Conservation (phyloP, 805 yeast genomes). For the Barnettozyma vustinii region DNA sequence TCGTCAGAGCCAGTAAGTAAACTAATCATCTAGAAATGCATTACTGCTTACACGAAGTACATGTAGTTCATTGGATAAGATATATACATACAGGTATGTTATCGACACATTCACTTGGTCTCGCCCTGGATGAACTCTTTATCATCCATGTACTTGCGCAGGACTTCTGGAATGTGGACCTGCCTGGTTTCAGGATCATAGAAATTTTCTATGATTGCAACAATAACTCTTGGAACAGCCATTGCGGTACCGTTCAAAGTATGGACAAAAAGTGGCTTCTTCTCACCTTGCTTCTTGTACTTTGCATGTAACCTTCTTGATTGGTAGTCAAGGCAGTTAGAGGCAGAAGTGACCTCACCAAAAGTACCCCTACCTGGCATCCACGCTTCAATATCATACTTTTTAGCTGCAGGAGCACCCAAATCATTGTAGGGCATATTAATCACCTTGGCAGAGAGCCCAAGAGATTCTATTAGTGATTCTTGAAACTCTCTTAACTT, state of each 20-base stretch:
- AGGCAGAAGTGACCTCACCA: slow-evolving; percentile 90
- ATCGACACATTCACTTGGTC: not conserved
- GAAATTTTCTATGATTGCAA: slow-evolving; percentile 84
- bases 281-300: slow-evolving; percentile 33
- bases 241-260: slow-evolving; percentile 94
- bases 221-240: slow-evolving; percentile 88
- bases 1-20: slow-evolving; percentile 15
- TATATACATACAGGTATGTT: too few relatives aligned
- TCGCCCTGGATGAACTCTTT: slow-evolving; percentile 23
- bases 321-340: slow-evolving; percentile 91
- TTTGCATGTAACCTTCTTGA: slow-evolving; percentile 74
- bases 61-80: not conserved
- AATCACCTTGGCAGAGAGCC: slow-evolving; percentile 73
- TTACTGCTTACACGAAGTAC: not conserved
- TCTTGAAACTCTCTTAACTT: slow-evolving; percentile 60
- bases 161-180: slow-evolving; percentile 60
- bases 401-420: slow-evolving; percentile 90
- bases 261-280: slow-evolving; percentile 48
- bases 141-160: slow-evolving; percentile 70
- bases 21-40: not conserved
- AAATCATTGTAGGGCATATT: slow-evolving; percentile 88
- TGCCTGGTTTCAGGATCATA: slow-evolving; percentile 54
- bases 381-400: slow-evolving; percentile 94
- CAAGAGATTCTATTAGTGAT: slow-evolving; percentile 57
- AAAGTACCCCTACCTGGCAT: slow-evolving; percentile 94